phyloP scores from a whole-genome alignment of 2,329 filamentous ascomycete species.

The Xylaria multiplex region DNA sequence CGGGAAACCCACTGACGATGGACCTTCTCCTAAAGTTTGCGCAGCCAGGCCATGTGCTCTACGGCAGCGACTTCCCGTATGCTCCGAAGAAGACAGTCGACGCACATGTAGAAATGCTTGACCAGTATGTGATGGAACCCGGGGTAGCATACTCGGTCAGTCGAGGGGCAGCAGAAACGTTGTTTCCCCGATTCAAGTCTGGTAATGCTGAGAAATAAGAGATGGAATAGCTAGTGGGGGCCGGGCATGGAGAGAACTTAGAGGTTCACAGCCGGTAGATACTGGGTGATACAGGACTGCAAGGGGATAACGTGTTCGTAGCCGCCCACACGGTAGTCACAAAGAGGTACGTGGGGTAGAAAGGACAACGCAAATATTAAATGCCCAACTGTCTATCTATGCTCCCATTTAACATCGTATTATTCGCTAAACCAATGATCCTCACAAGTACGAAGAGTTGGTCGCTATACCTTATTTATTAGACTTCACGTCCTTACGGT shows the following conservation, averaged over 20 bases:
- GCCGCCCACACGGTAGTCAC: no score
- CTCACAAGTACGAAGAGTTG: constrained; percentile 4
- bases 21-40: constrained; percentile 22
- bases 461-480: not conserved
- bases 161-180: constrained; percentile 17
- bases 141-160: constrained; percentile 3
- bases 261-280: no score
- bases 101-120: constrained; percentile 13
- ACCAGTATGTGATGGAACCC: constrained; percentile 19
- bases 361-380: constrained; percentile 7
- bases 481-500: not conserved
- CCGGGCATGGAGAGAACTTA: no score
- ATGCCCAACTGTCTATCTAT: not conserved
- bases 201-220: constrained; percentile 4
- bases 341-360: no score
- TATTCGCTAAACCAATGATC: constrained; percentile 5
- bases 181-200: constrained; percentile 26
- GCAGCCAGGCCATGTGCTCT: constrained; percentile 10
- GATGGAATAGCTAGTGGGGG: constrained; percentile 4
- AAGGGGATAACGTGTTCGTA: no score
- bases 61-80: constrained; percentile 16
- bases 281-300: no score
- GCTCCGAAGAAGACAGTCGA: constrained; percentile 24
- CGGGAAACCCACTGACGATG: constrained; percentile 27
- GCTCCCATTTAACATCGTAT: constrained; percentile 4